Evolutionary conservation across 1,139 yeast genomes (phyloP).

Genomic region (Pichia sp.): DNA sequence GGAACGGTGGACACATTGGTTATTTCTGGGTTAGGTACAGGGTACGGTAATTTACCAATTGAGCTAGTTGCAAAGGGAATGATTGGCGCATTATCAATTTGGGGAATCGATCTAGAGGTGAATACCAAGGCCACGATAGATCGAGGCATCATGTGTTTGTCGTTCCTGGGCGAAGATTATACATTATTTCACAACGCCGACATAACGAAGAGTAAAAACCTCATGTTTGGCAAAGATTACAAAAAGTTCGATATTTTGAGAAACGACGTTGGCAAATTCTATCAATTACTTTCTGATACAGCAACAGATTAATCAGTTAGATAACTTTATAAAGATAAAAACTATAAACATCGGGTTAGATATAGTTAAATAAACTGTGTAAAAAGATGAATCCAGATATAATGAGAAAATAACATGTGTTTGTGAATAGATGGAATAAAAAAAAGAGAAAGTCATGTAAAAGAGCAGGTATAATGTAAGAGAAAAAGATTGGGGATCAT

Average conservation of each 20-base stretch:
- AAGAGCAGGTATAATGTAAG: no score
- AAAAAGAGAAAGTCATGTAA: no score
- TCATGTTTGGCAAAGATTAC: background rate
- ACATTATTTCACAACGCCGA: constrained; percentile 9
- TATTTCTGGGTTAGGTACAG: constrained; percentile 51
- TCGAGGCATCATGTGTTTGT: constrained; percentile 22
- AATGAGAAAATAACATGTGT: no score
- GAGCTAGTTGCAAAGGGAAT: constrained; percentile 37
- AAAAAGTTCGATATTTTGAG: constrained; percentile 9
- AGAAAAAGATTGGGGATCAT: no score
- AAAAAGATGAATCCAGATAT: no score
- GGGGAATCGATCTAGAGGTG: constrained; percentile 15
- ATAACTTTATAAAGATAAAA: no score
- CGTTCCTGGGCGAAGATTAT: constrained; percentile 27
- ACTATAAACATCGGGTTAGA: no score
- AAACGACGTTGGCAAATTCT: constrained; percentile 15
- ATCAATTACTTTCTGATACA: background rate
- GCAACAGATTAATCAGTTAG: no score
- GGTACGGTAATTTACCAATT: constrained; percentile 44
- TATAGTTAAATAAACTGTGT: no score
- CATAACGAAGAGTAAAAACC: background rate
- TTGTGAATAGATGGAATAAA: no score
- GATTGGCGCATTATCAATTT: constrained; percentile 31
- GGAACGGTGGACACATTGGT: constrained; percentile 34
- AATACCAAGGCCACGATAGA: constrained; percentile 17